These are phyloP conservation scores for Diaporthe sp. DNA, from an alignment of 2,329 filamentous ascomycete species.

Conservation along the genomic window DNA sequence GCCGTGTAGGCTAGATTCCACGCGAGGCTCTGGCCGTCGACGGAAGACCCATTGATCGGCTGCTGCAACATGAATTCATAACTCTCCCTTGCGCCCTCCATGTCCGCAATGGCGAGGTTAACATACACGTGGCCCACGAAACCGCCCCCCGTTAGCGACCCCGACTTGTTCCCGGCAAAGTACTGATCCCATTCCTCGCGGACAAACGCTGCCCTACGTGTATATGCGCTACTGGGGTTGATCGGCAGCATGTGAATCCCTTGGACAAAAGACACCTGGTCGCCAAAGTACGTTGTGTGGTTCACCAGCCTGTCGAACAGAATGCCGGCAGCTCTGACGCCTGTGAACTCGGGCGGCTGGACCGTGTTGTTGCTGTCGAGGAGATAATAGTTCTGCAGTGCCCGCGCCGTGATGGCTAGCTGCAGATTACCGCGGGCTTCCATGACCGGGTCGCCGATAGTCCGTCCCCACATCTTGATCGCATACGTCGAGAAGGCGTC, in stretches of 20 bases:
- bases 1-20: constrained; percentile 12
- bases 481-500: constrained; percentile 47
- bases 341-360: constrained; percentile 43
- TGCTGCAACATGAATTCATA: constrained; percentile 15
- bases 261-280: constrained; percentile 38
- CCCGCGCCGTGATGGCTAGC: constrained; percentile 45
- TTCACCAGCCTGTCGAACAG: constrained; percentile 45
- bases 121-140: constrained; percentile 1
- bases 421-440: constrained; percentile 46
- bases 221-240: constrained; percentile 34
- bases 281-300: constrained; percentile 44
- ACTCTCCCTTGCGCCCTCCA: constrained; percentile 6
- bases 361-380: constrained; percentile 45
- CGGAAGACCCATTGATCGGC: background rate
- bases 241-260: constrained; percentile 45
- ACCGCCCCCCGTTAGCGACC: background rate
- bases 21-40: background rate
- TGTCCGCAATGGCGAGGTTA: background rate
- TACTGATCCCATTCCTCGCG: constrained; percentile 15
- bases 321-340: constrained; percentile 44
- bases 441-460: constrained; percentile 44
- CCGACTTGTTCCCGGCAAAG: constrained; percentile 5
- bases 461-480: constrained; percentile 46
- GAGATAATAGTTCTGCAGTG: constrained; percentile 46
- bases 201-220: background rate